These are phyloP conservation scores for Scalesia atractyloides DNA, from an alignment of 129 eudicot species.

Conservation along the genomic window DNA sequence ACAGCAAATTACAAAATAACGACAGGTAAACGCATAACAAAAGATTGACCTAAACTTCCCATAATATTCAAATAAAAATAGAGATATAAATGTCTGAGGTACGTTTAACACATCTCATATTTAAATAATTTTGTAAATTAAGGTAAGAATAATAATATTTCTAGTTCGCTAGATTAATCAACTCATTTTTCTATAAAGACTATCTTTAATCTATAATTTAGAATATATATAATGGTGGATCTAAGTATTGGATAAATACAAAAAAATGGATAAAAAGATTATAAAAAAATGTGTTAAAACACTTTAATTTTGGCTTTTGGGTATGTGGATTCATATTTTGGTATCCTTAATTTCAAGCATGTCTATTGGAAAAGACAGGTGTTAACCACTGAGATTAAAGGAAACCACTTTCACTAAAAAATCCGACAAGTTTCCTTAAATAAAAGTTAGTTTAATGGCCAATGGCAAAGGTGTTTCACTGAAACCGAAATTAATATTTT, in stretches of 20 bases:
- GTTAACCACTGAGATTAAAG: constrained; percentile 42
- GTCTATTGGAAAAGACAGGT: constrained; percentile 38
- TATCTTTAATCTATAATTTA: neutral
- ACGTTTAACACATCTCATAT: too few relatives aligned
- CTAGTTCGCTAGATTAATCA: neutral
- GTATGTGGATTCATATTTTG: constrained; percentile 26
- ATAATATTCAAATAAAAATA: too few relatives aligned
- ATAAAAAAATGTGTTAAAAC: constrained; percentile 10
- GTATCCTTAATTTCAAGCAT: constrained; percentile 43
- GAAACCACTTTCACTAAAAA: constrained; percentile 18
- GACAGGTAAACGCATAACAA: too few relatives aligned
- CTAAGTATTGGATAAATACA: neutral
- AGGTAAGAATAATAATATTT: too few relatives aligned
- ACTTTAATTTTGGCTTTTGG: neutral
- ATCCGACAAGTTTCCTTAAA: constrained; percentile 35
- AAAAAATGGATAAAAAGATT: constrained; percentile 15
- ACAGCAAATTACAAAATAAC: too few relatives aligned
- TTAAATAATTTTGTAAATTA: neutral
- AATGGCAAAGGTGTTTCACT: constrained; percentile 34
- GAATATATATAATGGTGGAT: constrained; percentile 5
- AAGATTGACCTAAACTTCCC: too few relatives aligned
- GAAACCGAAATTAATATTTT: constrained; percentile 29
- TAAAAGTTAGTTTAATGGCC: constrained; percentile 24
- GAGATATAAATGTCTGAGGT: too few relatives aligned
- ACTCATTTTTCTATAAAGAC: neutral